phyloP scores from a whole-genome alignment of 148 eudicot species.

The Vaccinium vitisidaea region DNA sequence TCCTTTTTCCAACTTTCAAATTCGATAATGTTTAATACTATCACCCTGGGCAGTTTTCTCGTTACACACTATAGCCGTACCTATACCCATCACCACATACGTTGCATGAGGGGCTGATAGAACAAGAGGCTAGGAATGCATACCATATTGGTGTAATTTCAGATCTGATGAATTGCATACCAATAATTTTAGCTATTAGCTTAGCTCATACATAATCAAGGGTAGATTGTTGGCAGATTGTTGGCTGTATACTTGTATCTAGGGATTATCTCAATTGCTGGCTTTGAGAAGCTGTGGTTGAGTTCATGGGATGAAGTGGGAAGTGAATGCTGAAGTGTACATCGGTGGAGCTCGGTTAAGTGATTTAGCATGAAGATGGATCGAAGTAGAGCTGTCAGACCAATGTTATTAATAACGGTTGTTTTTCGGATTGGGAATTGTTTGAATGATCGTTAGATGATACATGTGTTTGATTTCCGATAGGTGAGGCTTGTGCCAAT shows the following conservation, averaged over 20 bases:
- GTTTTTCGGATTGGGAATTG: not conserved
- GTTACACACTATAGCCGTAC: not conserved
- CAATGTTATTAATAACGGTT: not conserved
- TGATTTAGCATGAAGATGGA: not conserved
- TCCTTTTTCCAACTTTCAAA: not conserved
- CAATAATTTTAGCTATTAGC: not conserved
- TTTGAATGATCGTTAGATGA: not conserved
- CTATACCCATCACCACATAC: not conserved
- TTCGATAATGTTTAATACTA: not conserved
- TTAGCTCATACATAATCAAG: not conserved
- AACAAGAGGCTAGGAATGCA: not conserved
- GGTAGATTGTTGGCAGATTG: not conserved
- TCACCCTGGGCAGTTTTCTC: not conserved
- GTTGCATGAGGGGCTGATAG: not conserved
- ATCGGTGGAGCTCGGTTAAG: not conserved
- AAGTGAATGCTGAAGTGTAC: not conserved
- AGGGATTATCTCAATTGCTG: not conserved
- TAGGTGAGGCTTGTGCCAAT: not conserved
- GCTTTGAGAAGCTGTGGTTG: not conserved
- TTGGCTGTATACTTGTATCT: not conserved
- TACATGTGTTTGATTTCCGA: not conserved
- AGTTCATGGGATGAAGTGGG: not conserved
- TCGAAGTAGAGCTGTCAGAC: not conserved
- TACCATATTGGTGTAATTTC: not conserved
- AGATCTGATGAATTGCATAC: not conserved